Evolutionary conservation across 176 grass and related monocot species (phyloP).

Genomic region (Avena insularis): DNA sequence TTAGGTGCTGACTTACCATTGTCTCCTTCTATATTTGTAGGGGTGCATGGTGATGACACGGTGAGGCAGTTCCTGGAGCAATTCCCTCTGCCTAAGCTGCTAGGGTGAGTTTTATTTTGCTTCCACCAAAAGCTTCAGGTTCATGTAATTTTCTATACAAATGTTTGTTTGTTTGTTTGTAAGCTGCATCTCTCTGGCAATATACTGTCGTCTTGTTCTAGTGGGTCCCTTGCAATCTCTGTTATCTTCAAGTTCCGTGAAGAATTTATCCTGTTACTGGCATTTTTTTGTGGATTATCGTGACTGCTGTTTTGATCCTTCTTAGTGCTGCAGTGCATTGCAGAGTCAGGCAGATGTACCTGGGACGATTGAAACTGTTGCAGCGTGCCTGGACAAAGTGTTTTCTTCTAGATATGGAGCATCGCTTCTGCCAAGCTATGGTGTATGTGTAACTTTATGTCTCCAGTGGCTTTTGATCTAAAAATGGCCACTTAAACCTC

Average conservation of each 20-base stretch:
- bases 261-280: not conserved
- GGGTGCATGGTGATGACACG: slow-evolving; percentile 66
- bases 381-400: slow-evolving; percentile 84
- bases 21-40: slow-evolving; percentile 34
- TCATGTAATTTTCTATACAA: not conserved
- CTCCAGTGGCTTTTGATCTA: not conserved
- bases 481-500: not conserved
- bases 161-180: not conserved
- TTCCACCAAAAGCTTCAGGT: not conserved
- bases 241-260: not conserved
- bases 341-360: slow-evolving; percentile 63
- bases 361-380: slow-evolving; percentile 61
- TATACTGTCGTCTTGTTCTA: not conserved
- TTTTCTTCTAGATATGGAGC: slow-evolving; percentile 83
- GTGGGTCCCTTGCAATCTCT: not conserved
- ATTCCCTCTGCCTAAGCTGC: slow-evolving; percentile 70
- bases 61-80: slow-evolving; percentile 79
- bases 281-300: not conserved
- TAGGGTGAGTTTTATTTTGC: slow-evolving; percentile 48
- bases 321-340: slow-evolving; percentile 54
- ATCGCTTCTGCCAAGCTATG: slow-evolving; percentile 69
- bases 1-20: not conserved
- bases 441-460: slow-evolving; percentile 41
- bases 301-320: slow-evolving; percentile 27
- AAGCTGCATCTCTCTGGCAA: not conserved